phyloP scores from a whole-genome alignment of 495 filamentous ascomycete genomes.

The Tuber magnatum region DNA sequence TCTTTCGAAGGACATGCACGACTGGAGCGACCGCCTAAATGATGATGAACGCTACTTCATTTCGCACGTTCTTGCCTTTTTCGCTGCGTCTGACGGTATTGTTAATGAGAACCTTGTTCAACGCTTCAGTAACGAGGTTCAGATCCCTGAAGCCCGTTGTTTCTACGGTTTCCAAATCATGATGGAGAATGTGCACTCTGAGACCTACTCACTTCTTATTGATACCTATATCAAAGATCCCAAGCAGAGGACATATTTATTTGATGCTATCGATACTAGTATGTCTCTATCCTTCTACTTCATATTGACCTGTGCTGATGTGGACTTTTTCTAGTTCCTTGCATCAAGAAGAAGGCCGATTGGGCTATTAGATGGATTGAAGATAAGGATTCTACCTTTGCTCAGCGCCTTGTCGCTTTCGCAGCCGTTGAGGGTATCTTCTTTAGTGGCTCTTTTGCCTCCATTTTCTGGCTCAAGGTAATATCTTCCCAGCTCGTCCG shows the following conservation, averaged over 20 bases:
- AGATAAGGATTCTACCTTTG: conserved; percentile 87
- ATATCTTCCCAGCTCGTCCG: not conserved
- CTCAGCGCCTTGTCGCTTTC: conserved; percentile 91
- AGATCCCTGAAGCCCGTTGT: conserved; percentile 95
- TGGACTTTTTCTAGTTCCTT: conserved; percentile 56
- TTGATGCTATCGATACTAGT: conserved; percentile 94
- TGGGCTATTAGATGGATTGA: conserved; percentile 95
- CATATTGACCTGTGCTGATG: conserved; percentile 27
- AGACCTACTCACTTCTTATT: conserved; percentile 98
- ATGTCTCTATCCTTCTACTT: conserved; percentile 46
- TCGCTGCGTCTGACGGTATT: conserved; percentile 98
- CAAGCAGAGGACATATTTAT: conserved; percentile 87
- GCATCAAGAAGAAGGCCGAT: conserved; percentile 95
- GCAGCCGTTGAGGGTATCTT: conserved; percentile 99
- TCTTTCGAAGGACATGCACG: conserved; percentile 94
- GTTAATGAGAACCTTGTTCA: conserved; percentile 99
- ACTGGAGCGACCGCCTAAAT: conserved; percentile 96
- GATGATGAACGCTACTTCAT: conserved; percentile 97
- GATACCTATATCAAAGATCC: conserved; percentile 99
- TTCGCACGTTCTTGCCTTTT: conserved; percentile 97
- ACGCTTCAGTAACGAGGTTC: conserved; percentile 94
- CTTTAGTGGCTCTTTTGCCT: conserved; percentile 98
- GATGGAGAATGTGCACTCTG: conserved; percentile 99
- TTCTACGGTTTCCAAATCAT: conserved; percentile 99
- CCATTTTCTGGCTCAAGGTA: conserved; percentile 95